A percentile compares a stretch with the other conserved stretches of the same genome.
Evolutionary conservation across 139 green algal genomes (phyloP).

Genomic region (Astrephomene gubernaculifera): DNA sequence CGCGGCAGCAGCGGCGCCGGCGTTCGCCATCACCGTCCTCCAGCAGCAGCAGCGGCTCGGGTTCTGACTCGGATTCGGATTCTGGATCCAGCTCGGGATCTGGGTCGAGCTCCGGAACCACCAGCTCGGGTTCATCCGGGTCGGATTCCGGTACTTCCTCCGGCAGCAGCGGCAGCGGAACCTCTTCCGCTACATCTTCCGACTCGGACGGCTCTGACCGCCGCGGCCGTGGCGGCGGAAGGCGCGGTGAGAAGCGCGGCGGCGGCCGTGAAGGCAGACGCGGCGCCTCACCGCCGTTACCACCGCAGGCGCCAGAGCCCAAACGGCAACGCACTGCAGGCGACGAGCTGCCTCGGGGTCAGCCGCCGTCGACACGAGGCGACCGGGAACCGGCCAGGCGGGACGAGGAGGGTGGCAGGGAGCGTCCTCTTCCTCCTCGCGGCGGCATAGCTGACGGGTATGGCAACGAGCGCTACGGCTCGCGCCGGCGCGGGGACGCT

Average conservation of each 20-base stretch:
- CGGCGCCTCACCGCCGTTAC: background rate
- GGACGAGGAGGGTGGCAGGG: background rate
- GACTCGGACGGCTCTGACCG: background rate
- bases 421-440: no score
- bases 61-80: background rate
- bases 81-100: slow-evolving; percentile 18
- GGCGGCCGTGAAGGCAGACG: background rate
- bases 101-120: background rate
- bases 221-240: background rate
- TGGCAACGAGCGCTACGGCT: no score
- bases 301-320: slow-evolving; percentile 1
- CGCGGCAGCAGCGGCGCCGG: background rate
- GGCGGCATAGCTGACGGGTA: no score
- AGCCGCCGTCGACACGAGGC: background rate
- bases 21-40: background rate
- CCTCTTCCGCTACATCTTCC: background rate
- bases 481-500: no score
- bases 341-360: background rate
- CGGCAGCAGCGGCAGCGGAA: slow-evolving; percentile 14
- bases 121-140: background rate
- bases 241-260: background rate
- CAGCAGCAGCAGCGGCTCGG: slow-evolving; percentile 16
- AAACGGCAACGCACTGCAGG: slow-evolving; percentile 1
- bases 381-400: background rate
- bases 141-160: background rate